A percentile compares a stretch with the other conserved stretches of the same genome.
These are phyloP conservation scores for Sporormia fimetaria DNA, from an alignment of 495 filamentous ascomycete genomes.

Conservation along the genomic window DNA sequence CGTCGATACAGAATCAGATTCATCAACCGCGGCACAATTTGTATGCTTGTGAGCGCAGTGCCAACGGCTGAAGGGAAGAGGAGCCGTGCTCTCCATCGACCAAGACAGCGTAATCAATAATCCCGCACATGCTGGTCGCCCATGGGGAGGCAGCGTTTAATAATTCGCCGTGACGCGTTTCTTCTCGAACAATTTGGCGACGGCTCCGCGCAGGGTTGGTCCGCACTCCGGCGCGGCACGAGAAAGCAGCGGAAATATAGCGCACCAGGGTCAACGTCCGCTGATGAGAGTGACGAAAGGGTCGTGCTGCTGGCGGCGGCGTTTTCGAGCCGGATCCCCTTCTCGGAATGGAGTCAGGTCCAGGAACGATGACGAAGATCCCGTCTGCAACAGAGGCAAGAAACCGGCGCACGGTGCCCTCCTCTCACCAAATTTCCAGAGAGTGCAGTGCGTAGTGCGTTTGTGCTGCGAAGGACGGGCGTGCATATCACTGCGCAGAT, in stretches of 20 bases:
- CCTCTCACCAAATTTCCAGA: constrained; percentile 2
- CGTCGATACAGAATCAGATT: constrained; percentile 9
- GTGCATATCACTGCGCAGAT: constrained; percentile 15
- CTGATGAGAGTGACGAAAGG: background rate
- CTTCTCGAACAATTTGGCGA: constrained; percentile 12
- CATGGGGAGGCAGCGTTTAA: background rate
- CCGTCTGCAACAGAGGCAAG: constrained; percentile 21
- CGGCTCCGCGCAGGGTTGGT: background rate
- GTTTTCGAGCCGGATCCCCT: constrained; percentile 21
- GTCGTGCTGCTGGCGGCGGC: constrained; percentile 20
- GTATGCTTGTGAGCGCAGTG: background rate
- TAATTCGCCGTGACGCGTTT: constrained; percentile 11
- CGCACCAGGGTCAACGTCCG: constrained; percentile 4
- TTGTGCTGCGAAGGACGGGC: constrained; percentile 8
- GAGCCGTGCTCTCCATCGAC: constrained; percentile 1
- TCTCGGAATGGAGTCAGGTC: constrained; percentile 8
- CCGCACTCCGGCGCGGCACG: background rate
- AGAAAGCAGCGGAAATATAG: constrained; percentile 9
- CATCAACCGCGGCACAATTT: constrained; percentile 10
- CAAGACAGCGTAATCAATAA: constrained; percentile 18
- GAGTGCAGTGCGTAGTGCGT: background rate
- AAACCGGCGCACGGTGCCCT: constrained; percentile 14
- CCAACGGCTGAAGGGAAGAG: constrained; percentile 23
- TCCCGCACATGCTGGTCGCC: constrained; percentile 12
- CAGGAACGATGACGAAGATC: constrained; percentile 5